These are phyloP conservation scores for Berkeleyomyces basicola DNA, from an alignment of 2,329 filamentous ascomycete species.

Conservation along the genomic window DNA sequence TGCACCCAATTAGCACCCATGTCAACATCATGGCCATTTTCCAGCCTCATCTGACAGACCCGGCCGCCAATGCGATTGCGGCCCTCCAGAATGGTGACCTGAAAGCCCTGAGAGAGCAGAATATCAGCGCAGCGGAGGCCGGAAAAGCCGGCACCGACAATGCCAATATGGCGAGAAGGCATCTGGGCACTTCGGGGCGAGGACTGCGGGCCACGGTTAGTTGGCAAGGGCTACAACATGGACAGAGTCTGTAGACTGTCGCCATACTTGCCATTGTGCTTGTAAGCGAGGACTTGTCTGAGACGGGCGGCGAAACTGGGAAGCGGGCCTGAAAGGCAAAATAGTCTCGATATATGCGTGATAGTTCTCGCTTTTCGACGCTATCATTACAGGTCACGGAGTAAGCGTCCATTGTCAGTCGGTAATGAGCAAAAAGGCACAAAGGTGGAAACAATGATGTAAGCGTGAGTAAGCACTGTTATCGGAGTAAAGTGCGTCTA, in stretches of 20 bases:
- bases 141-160: conserved; percentile 55
- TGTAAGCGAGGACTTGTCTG: conserved; percentile 3
- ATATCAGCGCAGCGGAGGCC: conserved; percentile 57
- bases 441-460: not conserved
- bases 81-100: conserved; percentile 54
- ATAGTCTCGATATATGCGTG: conserved; percentile 10
- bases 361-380: conserved; percentile 6
- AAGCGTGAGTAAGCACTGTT: too few species aligned
- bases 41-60: conserved; percentile 34
- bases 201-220: not conserved
- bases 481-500: too few species aligned
- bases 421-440: not conserved
- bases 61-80: conserved; percentile 51
- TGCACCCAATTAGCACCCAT: conserved; percentile 69
- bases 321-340: conserved; percentile 10
- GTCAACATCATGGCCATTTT: conserved; percentile 35
- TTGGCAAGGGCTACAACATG: not conserved
- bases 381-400: conserved; percentile 10
- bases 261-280: conserved; percentile 7
- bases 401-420: conserved; percentile 11
- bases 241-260: not conserved
- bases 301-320: not conserved
- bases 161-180: conserved; percentile 21
- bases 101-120: conserved; percentile 44
- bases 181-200: not conserved